Evolutionary conservation across 2,329 filamentous ascomycete species (phyloP), one percentile per base, ranked within the genome.

Genomic region (Rhexocercosporidium sp.): DNA sequence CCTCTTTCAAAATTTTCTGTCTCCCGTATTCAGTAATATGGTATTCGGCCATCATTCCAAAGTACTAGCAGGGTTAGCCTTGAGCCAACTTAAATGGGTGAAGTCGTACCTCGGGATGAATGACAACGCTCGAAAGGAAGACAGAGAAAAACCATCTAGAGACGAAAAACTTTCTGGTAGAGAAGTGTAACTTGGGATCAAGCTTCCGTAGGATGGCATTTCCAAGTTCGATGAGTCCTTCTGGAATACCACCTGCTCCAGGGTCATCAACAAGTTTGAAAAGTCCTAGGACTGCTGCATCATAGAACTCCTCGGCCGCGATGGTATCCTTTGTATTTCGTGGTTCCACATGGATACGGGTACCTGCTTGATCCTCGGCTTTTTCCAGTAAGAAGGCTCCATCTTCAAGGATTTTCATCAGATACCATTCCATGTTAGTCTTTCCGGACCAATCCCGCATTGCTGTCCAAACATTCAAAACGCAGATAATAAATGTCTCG

Each of bases 351-450:
- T 93, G 89, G 79, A 90, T 86, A 70, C 90, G 84, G 68, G 90
- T 89, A 41, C 89, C 87, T 69, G 91, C 86, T 74, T 93, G 91
- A 76, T 94, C 91, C 78, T 94, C 92, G 75, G 92, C 90, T 76
- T 92, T 90, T 76, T 97, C 94, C 73, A 97, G 84, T 66, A 98
- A 84, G 77, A 97, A 97, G 46, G 94, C 91, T 72, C 96, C 96
- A 74, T 96, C 92, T 79, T 97, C 93, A 37, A 99, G 86, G 68
- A 96, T 93, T 77, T 96, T 92, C 92, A 97, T 96, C 14, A 99
- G 86, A 78, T 95, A 98, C 80, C 93, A 92, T 80, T 97, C 94
- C 84, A 99, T 89, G 71, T 94, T 96, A 72, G 90, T 88, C 75
- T 91, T 94, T 66, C 93, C 93, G 47, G 93, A 92, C 94, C 95